Evolutionary conservation across 495 filamentous ascomycete genomes (phyloP).

Genomic region (Penicillium longicatenatum): DNA sequence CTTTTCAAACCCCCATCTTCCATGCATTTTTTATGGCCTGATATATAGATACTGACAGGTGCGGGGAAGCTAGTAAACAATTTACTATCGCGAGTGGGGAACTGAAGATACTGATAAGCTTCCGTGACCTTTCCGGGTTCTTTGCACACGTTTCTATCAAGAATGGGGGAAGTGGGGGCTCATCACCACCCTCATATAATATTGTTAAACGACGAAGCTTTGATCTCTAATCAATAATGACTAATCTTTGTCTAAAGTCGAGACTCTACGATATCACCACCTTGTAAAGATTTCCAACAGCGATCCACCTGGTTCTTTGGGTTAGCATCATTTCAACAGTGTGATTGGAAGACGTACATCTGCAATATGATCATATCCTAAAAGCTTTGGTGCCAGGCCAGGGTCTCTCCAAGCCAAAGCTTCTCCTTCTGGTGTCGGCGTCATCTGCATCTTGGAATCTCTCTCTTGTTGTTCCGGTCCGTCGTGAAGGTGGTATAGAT

Average conservation of each 20-base stretch:
- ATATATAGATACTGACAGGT: not conserved
- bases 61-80: not conserved
- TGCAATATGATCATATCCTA: constrained; percentile 46
- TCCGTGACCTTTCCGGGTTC: not conserved
- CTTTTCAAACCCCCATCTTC: not conserved
- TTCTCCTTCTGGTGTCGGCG: constrained; percentile 45
- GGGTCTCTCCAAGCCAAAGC: constrained; percentile 51
- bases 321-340: not conserved
- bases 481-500: constrained; percentile 54
- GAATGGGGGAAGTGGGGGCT: constrained; percentile 10
- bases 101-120: not conserved
- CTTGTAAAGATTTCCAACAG: constrained; percentile 10
- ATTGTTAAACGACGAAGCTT: not conserved
- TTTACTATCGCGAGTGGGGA: constrained; percentile 1
- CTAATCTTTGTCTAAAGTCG: constrained; percentile 17
- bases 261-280: constrained; percentile 17
- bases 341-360: constrained; percentile 25
- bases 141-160: not conserved
- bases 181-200: not conserved
- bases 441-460: constrained; percentile 48
- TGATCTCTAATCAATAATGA: not conserved
- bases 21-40: not conserved
- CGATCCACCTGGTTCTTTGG: constrained; percentile 15
- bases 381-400: constrained; percentile 41
- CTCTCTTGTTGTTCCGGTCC: constrained; percentile 50